Base-by-base conservation (phyloP, 2,329 filamentous ascomycete genomes). In the Penicillium sp. region DNA sequence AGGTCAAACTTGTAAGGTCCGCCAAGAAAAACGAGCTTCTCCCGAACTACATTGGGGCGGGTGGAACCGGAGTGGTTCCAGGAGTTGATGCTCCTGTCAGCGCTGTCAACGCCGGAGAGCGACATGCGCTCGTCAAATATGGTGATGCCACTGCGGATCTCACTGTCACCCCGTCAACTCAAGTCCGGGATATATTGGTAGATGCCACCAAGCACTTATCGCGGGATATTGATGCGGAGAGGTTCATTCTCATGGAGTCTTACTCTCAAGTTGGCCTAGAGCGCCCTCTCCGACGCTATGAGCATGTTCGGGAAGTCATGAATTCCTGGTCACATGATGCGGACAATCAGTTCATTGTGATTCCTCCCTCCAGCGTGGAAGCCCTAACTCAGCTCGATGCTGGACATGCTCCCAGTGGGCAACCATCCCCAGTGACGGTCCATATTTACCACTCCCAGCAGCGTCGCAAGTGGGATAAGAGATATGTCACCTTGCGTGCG, bases 321-420 rank as follows among this genome's bases (percentile, higher is more conserved):
- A 95, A 96, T 72, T 95, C 92, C 0, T 97, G 93, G 93, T 90
- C 96, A 59, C 81, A 82, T 43, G 92, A 96, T 71, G 80, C 82
- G 2, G 87, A 92, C 65, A 94, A 96, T 67, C 81, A 83, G 8
- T 79, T 97, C 15, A 76, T 89, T 19, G 81, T 97, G 23, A 76
- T 87, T 53, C 81, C 87, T 15, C 79, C 82, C 2, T 82, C 86
- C 7, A 86, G 89, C 55, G 65, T 74, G 11, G 71, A 70, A 45
- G 69, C 70, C 4, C 59, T 72, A 5, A 60, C 62, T 9, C 68
- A 70, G 31, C 81, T 97, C 7, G 86, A 90, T 25, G 76, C 87
- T 5, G 79, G 82, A 13, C 82, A 82, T 5, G 90, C 89, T 4
- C 84, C 88, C 1, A 78, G 78, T 27, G 79, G 85, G 23, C 81